Evolutionary conservation across 192 early-diverging fungal species (phyloP), one percentile per base, ranked within the genome.

Genomic region (Spizellomyces punctatus): DNA sequence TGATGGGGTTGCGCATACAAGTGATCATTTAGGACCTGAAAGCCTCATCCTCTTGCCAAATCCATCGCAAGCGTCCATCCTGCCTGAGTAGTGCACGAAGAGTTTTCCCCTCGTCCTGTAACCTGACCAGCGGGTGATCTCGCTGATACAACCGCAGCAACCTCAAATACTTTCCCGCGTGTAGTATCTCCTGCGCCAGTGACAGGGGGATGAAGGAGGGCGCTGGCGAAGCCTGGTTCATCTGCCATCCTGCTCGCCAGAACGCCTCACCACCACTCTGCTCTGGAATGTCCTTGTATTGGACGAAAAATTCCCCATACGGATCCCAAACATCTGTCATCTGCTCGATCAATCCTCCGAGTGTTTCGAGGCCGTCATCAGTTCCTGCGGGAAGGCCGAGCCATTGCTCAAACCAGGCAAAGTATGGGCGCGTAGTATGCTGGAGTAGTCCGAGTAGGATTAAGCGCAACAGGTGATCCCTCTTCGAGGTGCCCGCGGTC

Each of bases 261-360:
- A 71, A 71, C 6, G 21, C 22, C 8, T 57, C 67, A 10, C 67
- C 67, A 47, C 17, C 64, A 49, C 17, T 46, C 8, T 22, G 27
- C 17, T 54, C 50, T 19, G 50, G 17, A 19, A 55, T 14, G 17
- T 71, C 47, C 46, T 62, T 27, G 22, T 9, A 58, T 8, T 17
- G 22, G 14, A 71, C 44, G 45, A 62, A 71, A 48, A 71, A 71
- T 21, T 71, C 69, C 4, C 6, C 69, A 45, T 71, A 63, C 44
- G 69, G 59, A 71, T 71, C 69, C 57, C 58, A 71, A 22, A 71
- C 58, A 49, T 71, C 69, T 21, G 66, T 68, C 9, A 68, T 57
- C 10, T 55, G 50, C 59, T 71, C 69, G 45, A 62, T 6, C 8
- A 61, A n/a, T 7, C 69, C 69, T 16, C 43, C 58, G 12, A 60